Evolutionary conservation across 2,329 filamentous ascomycete species (phyloP), one percentile per base, ranked within the genome.

Genomic region (Stachybotrys echinatus): DNA sequence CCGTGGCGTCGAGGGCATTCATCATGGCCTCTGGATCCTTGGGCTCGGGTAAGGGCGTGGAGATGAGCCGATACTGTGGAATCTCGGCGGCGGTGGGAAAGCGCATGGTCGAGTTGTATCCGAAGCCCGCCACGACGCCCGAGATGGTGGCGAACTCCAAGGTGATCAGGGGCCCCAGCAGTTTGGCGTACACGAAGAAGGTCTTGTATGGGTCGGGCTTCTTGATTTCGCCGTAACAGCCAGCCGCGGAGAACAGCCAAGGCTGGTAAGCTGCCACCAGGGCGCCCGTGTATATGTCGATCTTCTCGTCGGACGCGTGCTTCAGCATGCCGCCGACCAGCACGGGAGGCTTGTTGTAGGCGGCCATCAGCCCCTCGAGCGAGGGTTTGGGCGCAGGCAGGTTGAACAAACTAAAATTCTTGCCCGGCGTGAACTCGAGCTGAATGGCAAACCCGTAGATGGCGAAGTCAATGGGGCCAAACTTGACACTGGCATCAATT

Each of bases 211-310:
- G 10, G 31, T 37, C 31, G 10, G 17, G 8, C 31, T 37, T 37
- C 17, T 37, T 17, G 17, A 37, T 17, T 17, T 37, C 31, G 6
- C 67, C 67, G 54, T 74, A 75, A 51, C 64, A 66, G 6, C 72
- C 73, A 0, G 65, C 67, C 0, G 71, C 73, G 31, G 64, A 38
- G 54, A 76, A 64, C 12, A 61, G 60, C 27, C 66, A 75, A 0
- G 67, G 63, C 1, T 49, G 34, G 48, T 65, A 68, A 2, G 60
- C 59, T 12, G 75, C 47, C 18, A 62, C 58, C 2, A 71, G 39
- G 1, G 67, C 72, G 1, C 72, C 72, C 2, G 58, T 58, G 45
- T 69, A 74, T 45, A 63, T 64, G 2, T 68, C 58, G 6, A 61
- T 23, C 1, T n/a, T 6, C 3, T 43, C 54, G 1, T 47, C 52